Conservation (phyloP, 345 rosid genomes). For the Viola odorata region DNA sequence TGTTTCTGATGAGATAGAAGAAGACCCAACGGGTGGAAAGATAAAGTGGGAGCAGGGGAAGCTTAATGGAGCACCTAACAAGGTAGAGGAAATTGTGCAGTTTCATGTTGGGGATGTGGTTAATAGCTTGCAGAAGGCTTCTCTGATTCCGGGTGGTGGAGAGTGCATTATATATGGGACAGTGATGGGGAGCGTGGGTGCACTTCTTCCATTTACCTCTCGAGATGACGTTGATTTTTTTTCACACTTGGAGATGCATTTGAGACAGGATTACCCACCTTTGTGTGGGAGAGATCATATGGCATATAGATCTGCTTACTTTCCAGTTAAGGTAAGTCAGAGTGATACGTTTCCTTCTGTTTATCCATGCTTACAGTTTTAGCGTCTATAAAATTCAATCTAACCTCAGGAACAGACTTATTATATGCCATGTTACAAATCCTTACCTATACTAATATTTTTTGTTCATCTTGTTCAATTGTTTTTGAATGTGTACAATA, state of each 20-base stretch:
- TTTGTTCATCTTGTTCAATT: neutral
- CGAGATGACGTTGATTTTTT: slow-evolving; percentile 96
- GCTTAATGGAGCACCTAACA: slow-evolving; percentile 95
- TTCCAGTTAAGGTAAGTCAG: slow-evolving; percentile 76
- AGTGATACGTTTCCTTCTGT: neutral
- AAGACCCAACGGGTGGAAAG: slow-evolving; percentile 95
- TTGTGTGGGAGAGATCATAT: slow-evolving; percentile 84
- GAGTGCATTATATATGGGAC: slow-evolving; percentile 88
- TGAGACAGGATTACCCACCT: slow-evolving; percentile 98
- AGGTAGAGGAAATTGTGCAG: slow-evolving; percentile 92
- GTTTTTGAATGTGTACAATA: neutral
- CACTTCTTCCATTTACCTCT: slow-evolving; percentile 84
- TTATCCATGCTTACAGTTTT: neutral
- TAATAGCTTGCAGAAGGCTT: slow-evolving; percentile 81
- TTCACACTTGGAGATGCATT: slow-evolving; percentile 95
- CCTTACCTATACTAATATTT: neutral
- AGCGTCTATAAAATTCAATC: too few relatives aligned
- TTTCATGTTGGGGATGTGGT: slow-evolving; percentile 87
- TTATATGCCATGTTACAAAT: too few relatives aligned
- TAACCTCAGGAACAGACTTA: too few relatives aligned
- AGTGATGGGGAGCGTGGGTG: slow-evolving; percentile 92
- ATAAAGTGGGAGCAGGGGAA: slow-evolving; percentile 99
- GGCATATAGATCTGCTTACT: slow-evolving; percentile 94
- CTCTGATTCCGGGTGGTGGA: slow-evolving; percentile 90
- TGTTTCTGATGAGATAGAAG: slow-evolving; percentile 94